These are phyloP conservation scores for Phytophthora meadii DNA, from an alignment of 352 stramenopile species.

Conservation along the genomic window DNA sequence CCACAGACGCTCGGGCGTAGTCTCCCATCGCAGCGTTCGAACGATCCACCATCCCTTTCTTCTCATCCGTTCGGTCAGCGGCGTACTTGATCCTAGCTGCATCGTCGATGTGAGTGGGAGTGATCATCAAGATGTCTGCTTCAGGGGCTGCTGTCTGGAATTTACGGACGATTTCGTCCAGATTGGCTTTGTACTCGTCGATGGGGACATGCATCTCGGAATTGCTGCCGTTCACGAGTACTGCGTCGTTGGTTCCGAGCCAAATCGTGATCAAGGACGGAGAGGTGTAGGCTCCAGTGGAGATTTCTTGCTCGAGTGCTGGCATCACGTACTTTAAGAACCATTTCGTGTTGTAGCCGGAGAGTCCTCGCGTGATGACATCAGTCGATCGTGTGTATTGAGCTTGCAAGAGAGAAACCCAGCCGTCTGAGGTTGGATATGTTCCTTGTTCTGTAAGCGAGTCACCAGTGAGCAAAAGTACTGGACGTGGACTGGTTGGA, in stretches of 20 bases:
- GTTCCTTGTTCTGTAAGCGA: conserved; percentile 45
- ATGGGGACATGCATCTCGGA: conserved; percentile 45
- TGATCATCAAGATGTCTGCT: conserved; percentile 49
- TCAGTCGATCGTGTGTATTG: conserved; percentile 42
- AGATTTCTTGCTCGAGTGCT: conserved; percentile 39
- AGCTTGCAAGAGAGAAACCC: conserved; percentile 36
- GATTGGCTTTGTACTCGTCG: conserved; percentile 47
- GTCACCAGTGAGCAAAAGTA: conserved; percentile 45
- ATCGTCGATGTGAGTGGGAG: conserved; percentile 46
- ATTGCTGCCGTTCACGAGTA: conserved; percentile 30
- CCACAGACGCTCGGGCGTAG: conserved; percentile 49
- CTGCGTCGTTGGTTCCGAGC: conserved; percentile 64
- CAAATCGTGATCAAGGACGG: conserved; percentile 54
- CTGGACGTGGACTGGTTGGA: background rate
- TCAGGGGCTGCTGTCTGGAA: conserved; percentile 15
- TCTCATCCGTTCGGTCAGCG: conserved; percentile 11
- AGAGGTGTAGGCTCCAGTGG: conserved; percentile 6
- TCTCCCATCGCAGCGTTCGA: conserved; percentile 15
- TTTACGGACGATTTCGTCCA: conserved; percentile 30
- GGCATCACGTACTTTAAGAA: conserved; percentile 46
- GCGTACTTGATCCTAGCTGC: conserved; percentile 9
- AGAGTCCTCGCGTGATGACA: conserved; percentile 44
- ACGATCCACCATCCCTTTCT: conserved; percentile 15
- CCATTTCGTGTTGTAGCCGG: conserved; percentile 53
- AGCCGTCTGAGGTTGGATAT: conserved; percentile 28